A percentile compares a stretch with the other conserved stretches of the same genome.
Evolutionary conservation across 129 eudicot species (phyloP).

Genomic region (Gnaphalium uliginosum): DNA sequence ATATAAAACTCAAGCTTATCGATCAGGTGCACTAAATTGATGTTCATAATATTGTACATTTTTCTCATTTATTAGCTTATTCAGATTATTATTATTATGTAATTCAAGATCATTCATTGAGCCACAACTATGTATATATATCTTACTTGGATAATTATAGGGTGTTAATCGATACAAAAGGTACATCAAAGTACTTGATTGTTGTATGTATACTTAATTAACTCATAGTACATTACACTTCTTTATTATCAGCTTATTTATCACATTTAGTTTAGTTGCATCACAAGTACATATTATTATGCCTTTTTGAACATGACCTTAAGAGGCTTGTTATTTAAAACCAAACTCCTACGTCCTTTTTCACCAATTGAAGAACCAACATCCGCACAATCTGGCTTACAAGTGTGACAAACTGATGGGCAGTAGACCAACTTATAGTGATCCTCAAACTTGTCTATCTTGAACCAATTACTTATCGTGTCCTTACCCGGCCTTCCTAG

Average conservation of each 20-base stretch:
- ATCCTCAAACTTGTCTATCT: slow-evolving; percentile 16
- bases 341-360: slow-evolving; percentile 11
- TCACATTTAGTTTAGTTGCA: background rate
- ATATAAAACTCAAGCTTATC: no score
- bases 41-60: no score
- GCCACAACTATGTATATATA: no score
- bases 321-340: background rate
- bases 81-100: no score
- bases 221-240: background rate
- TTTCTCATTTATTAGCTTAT: no score
- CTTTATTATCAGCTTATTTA: background rate
- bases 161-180: no score
- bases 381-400: slow-evolving; percentile 19
- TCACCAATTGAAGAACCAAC: slow-evolving; percentile 15
- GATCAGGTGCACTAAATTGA: no score
- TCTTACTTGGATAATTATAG: no score
- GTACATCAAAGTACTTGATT: no score
- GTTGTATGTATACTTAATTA: no score
- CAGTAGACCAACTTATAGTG: slow-evolving; percentile 24
- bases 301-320: slow-evolving; percentile 16
- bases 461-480: slow-evolving; percentile 23
- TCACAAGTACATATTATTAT: background rate
- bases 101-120: no score
- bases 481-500: slow-evolving; percentile 17
- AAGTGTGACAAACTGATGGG: slow-evolving; percentile 18